phyloP scores from a whole-genome alignment of 768 basidiomycete species.

The Pulveroboletus sp. region DNA sequence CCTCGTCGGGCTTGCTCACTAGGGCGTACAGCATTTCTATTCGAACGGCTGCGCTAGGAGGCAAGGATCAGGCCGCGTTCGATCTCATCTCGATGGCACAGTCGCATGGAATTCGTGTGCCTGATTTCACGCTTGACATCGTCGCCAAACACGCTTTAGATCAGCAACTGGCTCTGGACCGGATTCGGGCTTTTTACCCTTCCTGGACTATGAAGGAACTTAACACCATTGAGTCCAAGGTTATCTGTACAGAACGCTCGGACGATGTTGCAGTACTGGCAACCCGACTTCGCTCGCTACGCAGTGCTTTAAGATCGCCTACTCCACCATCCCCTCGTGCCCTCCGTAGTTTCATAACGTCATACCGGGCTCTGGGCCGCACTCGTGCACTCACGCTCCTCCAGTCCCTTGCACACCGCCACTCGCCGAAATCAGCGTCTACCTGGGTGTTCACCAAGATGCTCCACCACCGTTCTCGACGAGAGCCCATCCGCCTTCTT shows the following conservation, averaged over 20 bases:
- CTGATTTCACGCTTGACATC: constrained; percentile 35
- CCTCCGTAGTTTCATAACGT: constrained; percentile 16
- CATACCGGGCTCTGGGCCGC: constrained; percentile 22
- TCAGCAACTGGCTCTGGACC: constrained; percentile 1
- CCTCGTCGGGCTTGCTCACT: constrained; percentile 10
- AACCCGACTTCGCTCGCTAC: constrained; percentile 23
- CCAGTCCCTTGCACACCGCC: constrained; percentile 18
- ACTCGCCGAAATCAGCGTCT: constrained; percentile 24
- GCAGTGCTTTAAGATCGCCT: constrained; percentile 22
- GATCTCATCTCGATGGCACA: constrained; percentile 39
- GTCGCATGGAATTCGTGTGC: constrained; percentile 29
- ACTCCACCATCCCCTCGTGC: constrained; percentile 20
- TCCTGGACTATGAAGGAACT: constrained; percentile 4
- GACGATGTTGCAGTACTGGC: constrained; percentile 12
- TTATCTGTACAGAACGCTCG: background rate
- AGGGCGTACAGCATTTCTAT: constrained; percentile 38
- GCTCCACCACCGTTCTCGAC: constrained; percentile 24
- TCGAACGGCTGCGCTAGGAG: constrained; percentile 36
- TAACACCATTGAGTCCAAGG: background rate
- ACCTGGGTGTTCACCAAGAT: constrained; percentile 29
- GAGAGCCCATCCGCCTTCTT: constrained; percentile 24
- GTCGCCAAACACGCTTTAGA: constrained; percentile 27
- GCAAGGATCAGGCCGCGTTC: constrained; percentile 41
- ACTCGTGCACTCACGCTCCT: constrained; percentile 16
- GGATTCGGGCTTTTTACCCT: constrained; percentile 13